Percentiles rank a stretch among this genome's conserved stretches.
These are phyloP conservation scores for Murraya paniculata DNA, from an alignment of 345 rosid genomes.

Conservation along the genomic window DNA sequence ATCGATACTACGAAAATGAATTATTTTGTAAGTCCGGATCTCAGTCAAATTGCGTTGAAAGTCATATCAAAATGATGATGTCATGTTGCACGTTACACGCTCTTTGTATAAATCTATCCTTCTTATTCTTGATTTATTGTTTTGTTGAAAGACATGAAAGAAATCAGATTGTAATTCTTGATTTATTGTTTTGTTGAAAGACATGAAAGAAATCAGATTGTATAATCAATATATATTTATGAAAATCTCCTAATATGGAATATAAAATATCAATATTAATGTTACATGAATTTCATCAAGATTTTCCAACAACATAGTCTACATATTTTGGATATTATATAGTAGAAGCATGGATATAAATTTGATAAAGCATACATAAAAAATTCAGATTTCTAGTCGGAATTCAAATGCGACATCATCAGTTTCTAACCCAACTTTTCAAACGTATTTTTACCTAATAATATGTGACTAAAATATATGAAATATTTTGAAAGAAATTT, in stretches of 20 bases:
- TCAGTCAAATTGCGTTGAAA: background rate
- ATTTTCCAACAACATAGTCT: background rate
- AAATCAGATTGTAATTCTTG: background rate
- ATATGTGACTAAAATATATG: background rate
- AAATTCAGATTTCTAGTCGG: background rate
- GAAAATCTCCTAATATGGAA: background rate
- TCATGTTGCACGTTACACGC: background rate
- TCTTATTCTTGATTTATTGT: background rate
- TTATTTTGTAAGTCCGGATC: no score
- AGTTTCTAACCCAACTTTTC: no score
- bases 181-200: background rate
- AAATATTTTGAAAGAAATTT: background rate
- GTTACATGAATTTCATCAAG: background rate
- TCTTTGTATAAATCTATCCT: background rate
- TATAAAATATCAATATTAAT: background rate
- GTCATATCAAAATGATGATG: background rate
- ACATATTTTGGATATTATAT: background rate
- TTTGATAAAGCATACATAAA: background rate
- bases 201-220: background rate
- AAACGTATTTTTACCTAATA: no score
- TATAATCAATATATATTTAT: background rate
- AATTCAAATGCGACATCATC: background rate
- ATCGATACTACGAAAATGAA: no score
- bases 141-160: background rate
- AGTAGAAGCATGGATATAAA: background rate